Evolutionary conservation across 176 grass and related monocot genomes (phyloP).

Genomic region (Oryza longistaminata): DNA sequence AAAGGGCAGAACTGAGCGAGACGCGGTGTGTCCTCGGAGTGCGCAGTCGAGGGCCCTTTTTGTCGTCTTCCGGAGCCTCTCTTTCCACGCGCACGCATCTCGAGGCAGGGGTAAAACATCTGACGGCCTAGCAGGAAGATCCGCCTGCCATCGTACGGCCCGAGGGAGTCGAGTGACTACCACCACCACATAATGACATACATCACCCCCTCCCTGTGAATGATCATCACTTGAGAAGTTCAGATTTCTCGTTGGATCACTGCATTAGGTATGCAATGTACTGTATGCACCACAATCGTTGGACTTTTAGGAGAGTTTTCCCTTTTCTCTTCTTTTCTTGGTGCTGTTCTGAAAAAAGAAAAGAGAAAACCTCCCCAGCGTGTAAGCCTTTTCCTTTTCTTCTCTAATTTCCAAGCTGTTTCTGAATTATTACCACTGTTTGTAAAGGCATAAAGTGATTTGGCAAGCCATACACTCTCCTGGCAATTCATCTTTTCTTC

Average conservation of each 20-base stretch:
- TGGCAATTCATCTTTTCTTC: conserved; percentile 20
- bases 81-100: conserved; percentile 16
- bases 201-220: neutral
- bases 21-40: neutral
- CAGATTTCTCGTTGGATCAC: neutral
- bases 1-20: neutral
- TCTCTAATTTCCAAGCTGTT: conserved; percentile 30
- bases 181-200: neutral
- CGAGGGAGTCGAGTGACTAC: neutral
- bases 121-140: conserved; percentile 42
- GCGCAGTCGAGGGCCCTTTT: conserved; percentile 23
- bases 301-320: conserved; percentile 18
- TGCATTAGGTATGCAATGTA: conserved; percentile 5
- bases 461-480: neutral
- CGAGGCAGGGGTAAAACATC: conserved; percentile 32
- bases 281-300: conserved; percentile 37
- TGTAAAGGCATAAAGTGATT: conserved; percentile 18
- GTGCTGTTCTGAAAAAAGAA: neutral
- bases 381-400: neutral
- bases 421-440: neutral
- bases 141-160: conserved; percentile 47
- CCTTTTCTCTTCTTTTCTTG: conserved; percentile 25
- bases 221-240: neutral
- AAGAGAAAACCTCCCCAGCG: neutral
- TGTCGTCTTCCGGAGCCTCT: conserved; percentile 23